These are phyloP conservation scores for Globisporangium cystogenes DNA, from an alignment of 352 stramenopile genomes.

Conservation along the genomic window DNA sequence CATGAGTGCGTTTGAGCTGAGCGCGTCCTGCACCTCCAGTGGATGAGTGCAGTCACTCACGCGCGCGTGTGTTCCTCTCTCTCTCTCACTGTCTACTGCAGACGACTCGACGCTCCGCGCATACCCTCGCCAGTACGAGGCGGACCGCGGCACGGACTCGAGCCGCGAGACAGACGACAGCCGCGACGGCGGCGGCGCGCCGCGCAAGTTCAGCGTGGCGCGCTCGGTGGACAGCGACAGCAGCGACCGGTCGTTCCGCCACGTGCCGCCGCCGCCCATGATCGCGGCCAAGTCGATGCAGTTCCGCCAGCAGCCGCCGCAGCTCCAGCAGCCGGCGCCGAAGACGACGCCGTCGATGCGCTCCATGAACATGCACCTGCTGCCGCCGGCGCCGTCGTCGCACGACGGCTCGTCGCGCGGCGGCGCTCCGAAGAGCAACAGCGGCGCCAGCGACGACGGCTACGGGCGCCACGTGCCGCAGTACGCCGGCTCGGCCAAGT, in stretches of 20 bases:
- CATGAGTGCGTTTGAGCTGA: conserved; percentile 24
- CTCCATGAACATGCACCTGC: conserved; percentile 11
- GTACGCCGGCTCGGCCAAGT: conserved; percentile 3
- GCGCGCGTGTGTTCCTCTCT: too few relatives aligned
- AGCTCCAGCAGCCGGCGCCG: conserved; percentile 1
- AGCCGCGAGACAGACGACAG: conserved; percentile 30
- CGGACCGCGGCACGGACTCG: conserved; percentile 17
- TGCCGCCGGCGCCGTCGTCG: conserved; percentile 5
- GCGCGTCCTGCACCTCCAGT: too few relatives aligned
- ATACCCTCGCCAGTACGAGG: conserved; percentile 8
- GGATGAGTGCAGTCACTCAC: too few relatives aligned
- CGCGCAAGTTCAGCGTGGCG: conserved; percentile 4
- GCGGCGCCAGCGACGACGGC: neutral
- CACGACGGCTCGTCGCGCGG: conserved; percentile 2
- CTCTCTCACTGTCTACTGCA: neutral
- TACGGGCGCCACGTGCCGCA: conserved; percentile 8
- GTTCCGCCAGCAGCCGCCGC: conserved; percentile 1
- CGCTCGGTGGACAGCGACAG: conserved; percentile 8
- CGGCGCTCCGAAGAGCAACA: conserved; percentile 5
- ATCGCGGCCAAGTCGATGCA: conserved; percentile 4
- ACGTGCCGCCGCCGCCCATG: conserved; percentile 12
- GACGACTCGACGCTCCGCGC: conserved; percentile 10
- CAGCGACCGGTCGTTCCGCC: conserved; percentile 15
- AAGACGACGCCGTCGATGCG: conserved; percentile 2
- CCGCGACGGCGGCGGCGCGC: neutral